phyloP scores from a whole-genome alignment of 371 early-diverging fungal species.

The Circinella minor region DNA sequence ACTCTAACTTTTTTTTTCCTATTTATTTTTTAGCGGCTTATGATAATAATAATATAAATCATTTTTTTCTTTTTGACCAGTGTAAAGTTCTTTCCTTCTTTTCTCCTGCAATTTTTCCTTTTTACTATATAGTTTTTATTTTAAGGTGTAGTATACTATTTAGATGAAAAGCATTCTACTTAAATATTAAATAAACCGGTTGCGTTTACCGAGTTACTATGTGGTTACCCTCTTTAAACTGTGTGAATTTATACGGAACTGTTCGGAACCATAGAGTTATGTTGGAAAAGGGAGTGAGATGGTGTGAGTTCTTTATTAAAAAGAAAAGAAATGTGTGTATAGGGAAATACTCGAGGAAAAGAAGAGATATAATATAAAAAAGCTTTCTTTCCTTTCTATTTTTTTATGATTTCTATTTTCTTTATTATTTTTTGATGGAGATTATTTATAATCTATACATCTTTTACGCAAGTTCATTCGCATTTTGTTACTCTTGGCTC shows the following conservation, averaged over 20 bases:
- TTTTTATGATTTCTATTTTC: neutral
- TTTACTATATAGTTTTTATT: neutral
- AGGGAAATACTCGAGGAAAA: neutral
- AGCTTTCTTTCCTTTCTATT: neutral
- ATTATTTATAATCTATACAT: no score
- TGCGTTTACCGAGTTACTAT: neutral
- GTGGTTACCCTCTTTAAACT: neutral
- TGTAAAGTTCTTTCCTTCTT: neutral
- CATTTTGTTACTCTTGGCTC: constrained; percentile 6
- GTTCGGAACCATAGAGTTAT: constrained; percentile 3
- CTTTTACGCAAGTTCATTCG: constrained; percentile 7
- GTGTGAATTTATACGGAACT: constrained; percentile 5
- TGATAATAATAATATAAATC: neutral
- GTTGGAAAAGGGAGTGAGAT: neutral
- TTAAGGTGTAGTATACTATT: neutral
- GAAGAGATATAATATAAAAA: no score
- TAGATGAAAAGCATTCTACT: neutral
- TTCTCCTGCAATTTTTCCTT: neutral
- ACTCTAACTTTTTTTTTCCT: neutral
- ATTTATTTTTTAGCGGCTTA: neutral
- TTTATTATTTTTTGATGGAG: neutral
- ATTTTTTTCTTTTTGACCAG: neutral
- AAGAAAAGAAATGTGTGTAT: neutral
- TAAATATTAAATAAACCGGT: neutral
- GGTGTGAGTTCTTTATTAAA: neutral